Conservation (phyloP, 306 rosid species). For the Delonix regia region DNA sequence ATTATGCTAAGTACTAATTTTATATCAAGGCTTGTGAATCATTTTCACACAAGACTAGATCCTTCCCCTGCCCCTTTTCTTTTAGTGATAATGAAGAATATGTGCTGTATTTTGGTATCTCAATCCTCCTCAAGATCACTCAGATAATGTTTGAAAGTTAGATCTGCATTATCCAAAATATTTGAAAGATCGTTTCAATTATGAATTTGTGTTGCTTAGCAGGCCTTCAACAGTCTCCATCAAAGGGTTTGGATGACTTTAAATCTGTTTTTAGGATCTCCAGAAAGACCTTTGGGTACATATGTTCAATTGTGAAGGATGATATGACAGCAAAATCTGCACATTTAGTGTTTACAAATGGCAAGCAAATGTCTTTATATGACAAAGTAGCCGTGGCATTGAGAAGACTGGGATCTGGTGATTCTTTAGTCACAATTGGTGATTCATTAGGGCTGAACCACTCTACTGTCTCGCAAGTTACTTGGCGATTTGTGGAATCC, state of each 20-base stretch:
- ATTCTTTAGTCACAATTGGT: constrained; percentile 62
- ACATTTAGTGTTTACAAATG: constrained; percentile 55
- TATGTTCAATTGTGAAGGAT: constrained; percentile 74
- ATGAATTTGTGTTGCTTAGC: constrained; percentile 23
- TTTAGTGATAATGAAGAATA: neutral
- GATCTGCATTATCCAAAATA: neutral
- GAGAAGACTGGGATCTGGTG: constrained; percentile 75
- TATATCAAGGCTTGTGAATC: constrained; percentile 9
- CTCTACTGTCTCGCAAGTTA: constrained; percentile 82
- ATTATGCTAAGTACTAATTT: neutral
- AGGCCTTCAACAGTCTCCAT: constrained; percentile 52
- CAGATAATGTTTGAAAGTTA: constrained; percentile 5
- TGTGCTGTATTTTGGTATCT: neutral
- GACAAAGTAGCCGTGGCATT: constrained; percentile 77
- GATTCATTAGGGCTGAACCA: constrained; percentile 69
- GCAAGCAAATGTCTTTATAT: constrained; percentile 51
- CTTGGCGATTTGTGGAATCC: constrained; percentile 74
- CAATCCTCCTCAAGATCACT: constrained; percentile 6
- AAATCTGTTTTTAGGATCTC: constrained; percentile 60
- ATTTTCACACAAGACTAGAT: neutral
- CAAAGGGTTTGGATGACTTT: constrained; percentile 48
- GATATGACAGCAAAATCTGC: constrained; percentile 69
- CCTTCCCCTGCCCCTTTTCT: neutral
- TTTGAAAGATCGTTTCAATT: neutral
- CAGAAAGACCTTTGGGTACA: constrained; percentile 60